Percentiles rank a stretch among this genome's conserved stretches.
Evolutionary conservation across 306 rosid genomes (phyloP).

Genomic region (Glycine latifolia): DNA sequence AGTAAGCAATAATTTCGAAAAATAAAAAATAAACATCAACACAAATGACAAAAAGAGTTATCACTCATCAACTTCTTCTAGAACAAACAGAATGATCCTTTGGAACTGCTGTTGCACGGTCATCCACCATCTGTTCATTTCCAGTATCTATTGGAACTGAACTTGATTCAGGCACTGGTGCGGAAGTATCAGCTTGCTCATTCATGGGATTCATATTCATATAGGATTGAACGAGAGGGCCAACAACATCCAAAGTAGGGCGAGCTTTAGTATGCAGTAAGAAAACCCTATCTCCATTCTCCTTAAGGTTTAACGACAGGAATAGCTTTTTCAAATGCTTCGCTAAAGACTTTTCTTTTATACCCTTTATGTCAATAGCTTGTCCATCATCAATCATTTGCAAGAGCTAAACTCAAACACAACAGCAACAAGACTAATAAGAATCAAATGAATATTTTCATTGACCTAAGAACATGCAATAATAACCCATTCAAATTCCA

Average conservation of each 20-base stretch:
- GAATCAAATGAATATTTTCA: slow-evolving; percentile 28
- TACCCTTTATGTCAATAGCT: slow-evolving; percentile 91
- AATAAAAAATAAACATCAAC: background rate
- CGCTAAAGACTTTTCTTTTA: slow-evolving; percentile 67
- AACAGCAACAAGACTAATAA: slow-evolving; percentile 37
- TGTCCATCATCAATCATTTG: slow-evolving; percentile 92
- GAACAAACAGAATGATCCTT: slow-evolving; percentile 69
- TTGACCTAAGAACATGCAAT: slow-evolving; percentile 15
- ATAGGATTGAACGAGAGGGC: slow-evolving; percentile 60
- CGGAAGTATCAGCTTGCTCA: slow-evolving; percentile 46
- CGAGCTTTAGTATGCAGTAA: slow-evolving; percentile 66
- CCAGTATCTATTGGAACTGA: slow-evolving; percentile 51
- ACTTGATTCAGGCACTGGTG: slow-evolving; percentile 46
- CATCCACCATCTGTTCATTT: slow-evolving; percentile 49
- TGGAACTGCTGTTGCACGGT: slow-evolving; percentile 31
- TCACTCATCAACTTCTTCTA: slow-evolving; percentile 60
- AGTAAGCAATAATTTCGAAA: background rate
- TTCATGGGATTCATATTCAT: slow-evolving; percentile 35
- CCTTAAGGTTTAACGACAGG: slow-evolving; percentile 70
- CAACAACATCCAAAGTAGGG: slow-evolving; percentile 79
- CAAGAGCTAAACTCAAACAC: slow-evolving; percentile 63
- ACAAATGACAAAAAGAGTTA: slow-evolving; percentile 12
- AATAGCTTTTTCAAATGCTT: slow-evolving; percentile 81
- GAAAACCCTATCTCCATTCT: slow-evolving; percentile 74
- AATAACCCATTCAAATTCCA: background rate